phyloP scores from a whole-genome alignment of 2,329 filamentous ascomycete species.

The Nothopassalora personata region DNA sequence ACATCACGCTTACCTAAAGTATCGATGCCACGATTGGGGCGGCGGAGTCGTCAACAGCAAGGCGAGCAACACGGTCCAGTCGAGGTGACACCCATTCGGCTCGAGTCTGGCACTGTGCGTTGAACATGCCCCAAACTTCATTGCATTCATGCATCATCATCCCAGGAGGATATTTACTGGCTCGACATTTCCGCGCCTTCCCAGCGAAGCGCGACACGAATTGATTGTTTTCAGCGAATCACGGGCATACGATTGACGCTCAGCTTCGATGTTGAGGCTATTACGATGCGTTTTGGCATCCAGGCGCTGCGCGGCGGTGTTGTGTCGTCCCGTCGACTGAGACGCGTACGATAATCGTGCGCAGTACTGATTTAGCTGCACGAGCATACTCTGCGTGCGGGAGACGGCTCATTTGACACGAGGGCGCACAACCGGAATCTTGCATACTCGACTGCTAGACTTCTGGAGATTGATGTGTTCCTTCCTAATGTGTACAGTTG shows the following conservation, averaged over 20 bases:
- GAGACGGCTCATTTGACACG: not conserved
- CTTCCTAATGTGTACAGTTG: not conserved
- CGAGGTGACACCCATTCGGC: conserved; percentile 22
- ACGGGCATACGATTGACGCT: not conserved
- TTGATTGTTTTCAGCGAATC: not conserved
- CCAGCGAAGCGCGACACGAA: not conserved
- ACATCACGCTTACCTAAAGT: conserved; percentile 22
- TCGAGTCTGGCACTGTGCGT: conserved; percentile 28
- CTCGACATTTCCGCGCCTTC: not conserved
- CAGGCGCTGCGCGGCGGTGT: not conserved
- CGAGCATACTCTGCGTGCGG: not conserved
- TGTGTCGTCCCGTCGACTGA: not conserved
- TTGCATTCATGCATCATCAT: not conserved
- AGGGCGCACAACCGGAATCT: not conserved
- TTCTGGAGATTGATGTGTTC: not conserved
- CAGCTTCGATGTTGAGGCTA: not conserved
- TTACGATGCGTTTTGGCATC: not conserved
- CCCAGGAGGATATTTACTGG: not conserved
- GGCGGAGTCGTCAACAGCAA: conserved; percentile 15
- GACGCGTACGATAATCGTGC: not conserved
- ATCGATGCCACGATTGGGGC: conserved; percentile 24
- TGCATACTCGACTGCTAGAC: not conserved
- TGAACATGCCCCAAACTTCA: not conserved
- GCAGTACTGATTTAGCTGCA: not conserved
- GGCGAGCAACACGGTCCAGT: conserved; percentile 14